These are phyloP conservation scores for Wolfiporia cocos DNA, from an alignment of 1,284 basidiomycete species.

Conservation along the genomic window DNA sequence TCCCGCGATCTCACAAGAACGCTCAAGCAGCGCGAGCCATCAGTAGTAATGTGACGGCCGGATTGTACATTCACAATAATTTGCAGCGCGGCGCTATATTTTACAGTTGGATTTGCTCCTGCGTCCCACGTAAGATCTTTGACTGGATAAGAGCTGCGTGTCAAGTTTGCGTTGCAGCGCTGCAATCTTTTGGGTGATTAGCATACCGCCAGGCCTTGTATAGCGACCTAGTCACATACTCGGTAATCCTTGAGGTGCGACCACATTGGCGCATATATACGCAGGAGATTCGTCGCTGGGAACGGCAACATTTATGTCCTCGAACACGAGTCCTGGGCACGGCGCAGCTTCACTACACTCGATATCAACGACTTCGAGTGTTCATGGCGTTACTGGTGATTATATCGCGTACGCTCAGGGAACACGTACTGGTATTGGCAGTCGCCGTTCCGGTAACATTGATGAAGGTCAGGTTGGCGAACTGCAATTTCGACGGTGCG, in stretches of 20 bases:
- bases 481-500: conserved; percentile 40
- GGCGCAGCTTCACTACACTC: conserved; percentile 46
- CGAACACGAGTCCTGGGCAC: conserved; percentile 41
- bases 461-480: conserved; percentile 40
- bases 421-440: conserved; percentile 31
- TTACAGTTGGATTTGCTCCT: too few species aligned
- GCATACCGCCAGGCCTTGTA: too few species aligned
- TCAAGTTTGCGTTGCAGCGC: too few species aligned
- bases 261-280: conserved; percentile 43
- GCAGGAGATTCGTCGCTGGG: conserved; percentile 31
- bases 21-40: too few species aligned
- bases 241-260: conserved; percentile 35
- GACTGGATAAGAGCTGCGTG: too few species aligned
- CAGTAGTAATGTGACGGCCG: too few species aligned
- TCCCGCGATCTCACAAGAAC: too few species aligned
- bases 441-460: conserved; percentile 42
- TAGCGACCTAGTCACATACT: too few species aligned
- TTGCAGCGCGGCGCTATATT: too few species aligned
- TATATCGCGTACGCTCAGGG: background rate
- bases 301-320: conserved; percentile 34
- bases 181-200: too few species aligned
- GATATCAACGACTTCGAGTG: conserved; percentile 50
- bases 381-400: background rate
- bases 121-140: too few species aligned
- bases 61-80: too few species aligned